phyloP scores from a whole-genome alignment of 495 filamentous ascomycete species.

The Venustampulla echinocandica region DNA sequence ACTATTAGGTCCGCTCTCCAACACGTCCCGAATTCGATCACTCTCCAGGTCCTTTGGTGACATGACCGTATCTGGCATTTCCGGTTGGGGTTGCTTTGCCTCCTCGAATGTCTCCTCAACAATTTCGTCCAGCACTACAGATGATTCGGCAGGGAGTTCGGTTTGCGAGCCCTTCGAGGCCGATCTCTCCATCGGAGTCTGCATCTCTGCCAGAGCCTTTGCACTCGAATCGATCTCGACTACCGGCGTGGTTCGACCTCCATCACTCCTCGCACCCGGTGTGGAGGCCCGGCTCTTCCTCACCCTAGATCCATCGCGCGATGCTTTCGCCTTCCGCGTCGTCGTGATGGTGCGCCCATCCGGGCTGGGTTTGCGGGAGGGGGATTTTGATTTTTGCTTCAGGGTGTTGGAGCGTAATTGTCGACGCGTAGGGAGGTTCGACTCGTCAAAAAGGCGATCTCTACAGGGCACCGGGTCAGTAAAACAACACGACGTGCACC shows the following conservation, averaged over 20 bases:
- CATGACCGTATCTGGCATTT: conserved; percentile 37
- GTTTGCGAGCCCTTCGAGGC: conserved; percentile 22
- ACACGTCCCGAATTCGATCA: conserved; percentile 13
- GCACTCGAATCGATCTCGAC: conserved; percentile 5
- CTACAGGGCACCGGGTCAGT: conserved; percentile 34
- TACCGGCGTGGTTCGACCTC: conserved; percentile 5
- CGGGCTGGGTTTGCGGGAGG: conserved; percentile 21
- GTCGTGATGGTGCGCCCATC: conserved; percentile 20
- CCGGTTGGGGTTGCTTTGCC: conserved; percentile 7
- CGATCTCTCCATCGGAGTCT: conserved; percentile 15
- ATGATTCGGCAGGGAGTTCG: conserved; percentile 13
- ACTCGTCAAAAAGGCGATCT: conserved; percentile 62
- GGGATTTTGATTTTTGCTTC: conserved; percentile 24
- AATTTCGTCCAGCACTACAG: conserved; percentile 13
- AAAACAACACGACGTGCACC: conserved; percentile 17
- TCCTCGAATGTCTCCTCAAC: conserved; percentile 15
- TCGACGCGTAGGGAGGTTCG: conserved; percentile 54
- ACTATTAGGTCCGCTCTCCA: conserved; percentile 20
- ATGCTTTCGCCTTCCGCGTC: conserved; percentile 19
- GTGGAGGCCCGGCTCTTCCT: conserved; percentile 18
- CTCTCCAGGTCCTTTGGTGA: conserved; percentile 30
- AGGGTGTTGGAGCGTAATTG: conserved; percentile 34
- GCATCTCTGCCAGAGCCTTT: conserved; percentile 13
- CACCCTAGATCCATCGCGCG: conserved; percentile 19
- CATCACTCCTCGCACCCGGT: conserved; percentile 13